Conservation (phyloP, 2,329 filamentous ascomycete species). For the Nemania sp. region DNA sequence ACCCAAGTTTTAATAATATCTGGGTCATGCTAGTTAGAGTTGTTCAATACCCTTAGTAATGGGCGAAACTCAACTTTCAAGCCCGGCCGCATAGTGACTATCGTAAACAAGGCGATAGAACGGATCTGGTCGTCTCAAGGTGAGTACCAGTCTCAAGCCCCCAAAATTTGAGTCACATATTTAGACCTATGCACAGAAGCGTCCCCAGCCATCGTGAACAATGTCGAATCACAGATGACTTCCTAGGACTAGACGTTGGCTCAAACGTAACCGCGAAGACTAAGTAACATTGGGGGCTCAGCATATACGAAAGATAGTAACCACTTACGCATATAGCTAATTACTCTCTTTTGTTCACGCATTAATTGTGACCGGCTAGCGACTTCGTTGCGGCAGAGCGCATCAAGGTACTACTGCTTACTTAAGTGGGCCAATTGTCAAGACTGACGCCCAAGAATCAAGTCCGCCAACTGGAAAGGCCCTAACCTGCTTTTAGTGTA, state of each 20-base stretch:
- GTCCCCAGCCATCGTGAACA: not conserved
- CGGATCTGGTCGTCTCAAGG: not conserved
- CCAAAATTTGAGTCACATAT: slow-evolving; percentile 9
- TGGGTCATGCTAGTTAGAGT: slow-evolving; percentile 1
- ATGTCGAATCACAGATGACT: slow-evolving; percentile 1
- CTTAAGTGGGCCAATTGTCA: slow-evolving; percentile 1
- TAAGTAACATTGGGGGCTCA: slow-evolving; percentile 5
- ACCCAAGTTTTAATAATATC: slow-evolving; percentile 15
- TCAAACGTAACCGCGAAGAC: too few relatives aligned
- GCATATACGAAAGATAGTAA: slow-evolving; percentile 9
- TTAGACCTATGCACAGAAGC: not conserved
- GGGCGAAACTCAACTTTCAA: slow-evolving; percentile 3
- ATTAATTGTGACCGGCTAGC: slow-evolving; percentile 17
- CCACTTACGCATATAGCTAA: not conserved
- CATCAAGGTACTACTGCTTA: slow-evolving; percentile 8
- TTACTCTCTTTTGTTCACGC: not conserved
- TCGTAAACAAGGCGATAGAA: not conserved
- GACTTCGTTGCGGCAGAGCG: slow-evolving; percentile 22
- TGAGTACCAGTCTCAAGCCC: not conserved
- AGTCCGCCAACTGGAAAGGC: slow-evolving; percentile 2
- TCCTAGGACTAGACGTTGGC: not conserved
- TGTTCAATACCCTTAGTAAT: slow-evolving; percentile 8
- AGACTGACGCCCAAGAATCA: slow-evolving; percentile 2
- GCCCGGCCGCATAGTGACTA: slow-evolving; percentile 5
- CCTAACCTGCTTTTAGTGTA: slow-evolving; percentile 5